phyloP scores from a whole-genome alignment of 768 basidiomycete species.

The Pleurotus eryngii region DNA sequence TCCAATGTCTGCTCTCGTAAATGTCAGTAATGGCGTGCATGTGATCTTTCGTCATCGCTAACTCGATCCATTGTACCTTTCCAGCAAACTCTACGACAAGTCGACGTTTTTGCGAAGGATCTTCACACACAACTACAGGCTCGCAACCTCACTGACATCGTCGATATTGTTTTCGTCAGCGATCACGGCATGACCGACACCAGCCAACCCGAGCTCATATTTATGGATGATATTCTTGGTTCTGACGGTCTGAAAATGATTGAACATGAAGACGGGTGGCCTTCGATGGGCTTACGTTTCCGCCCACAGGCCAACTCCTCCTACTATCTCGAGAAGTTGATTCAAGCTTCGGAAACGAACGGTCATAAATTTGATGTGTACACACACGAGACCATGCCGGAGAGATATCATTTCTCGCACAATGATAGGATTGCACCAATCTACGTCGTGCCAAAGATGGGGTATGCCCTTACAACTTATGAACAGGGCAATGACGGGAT shows the following conservation, averaged over 20 bases:
- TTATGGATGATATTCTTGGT: slow-evolving; percentile 80
- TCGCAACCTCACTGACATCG: slow-evolving; percentile 78
- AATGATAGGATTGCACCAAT: slow-evolving; percentile 84
- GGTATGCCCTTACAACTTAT: slow-evolving; percentile 73
- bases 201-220: slow-evolving; percentile 68
- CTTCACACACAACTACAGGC: slow-evolving; percentile 59
- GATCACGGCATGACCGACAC: slow-evolving; percentile 94
- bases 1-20: slow-evolving; percentile 65
- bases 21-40: slow-evolving; percentile 43
- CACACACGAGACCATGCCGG: slow-evolving; percentile 78
- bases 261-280: slow-evolving; percentile 86
- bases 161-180: slow-evolving; percentile 87
- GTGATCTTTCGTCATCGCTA: not conserved
- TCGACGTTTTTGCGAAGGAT: slow-evolving; percentile 74
- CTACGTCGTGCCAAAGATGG: slow-evolving; percentile 79
- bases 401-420: slow-evolving; percentile 70
- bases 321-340: slow-evolving; percentile 52
- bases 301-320: slow-evolving; percentile 50
- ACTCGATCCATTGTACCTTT: not conserved
- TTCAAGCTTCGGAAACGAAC: slow-evolving; percentile 48
- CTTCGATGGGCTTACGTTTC: slow-evolving; percentile 84
- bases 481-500: slow-evolving; percentile 57
- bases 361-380: slow-evolving; percentile 74
- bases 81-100: slow-evolving; percentile 59
- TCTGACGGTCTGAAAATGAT: slow-evolving; percentile 56